Evolutionary conservation across 2,329 filamentous ascomycete species (phyloP).

Genomic region (Pseudogymnoascus sp.): DNA sequence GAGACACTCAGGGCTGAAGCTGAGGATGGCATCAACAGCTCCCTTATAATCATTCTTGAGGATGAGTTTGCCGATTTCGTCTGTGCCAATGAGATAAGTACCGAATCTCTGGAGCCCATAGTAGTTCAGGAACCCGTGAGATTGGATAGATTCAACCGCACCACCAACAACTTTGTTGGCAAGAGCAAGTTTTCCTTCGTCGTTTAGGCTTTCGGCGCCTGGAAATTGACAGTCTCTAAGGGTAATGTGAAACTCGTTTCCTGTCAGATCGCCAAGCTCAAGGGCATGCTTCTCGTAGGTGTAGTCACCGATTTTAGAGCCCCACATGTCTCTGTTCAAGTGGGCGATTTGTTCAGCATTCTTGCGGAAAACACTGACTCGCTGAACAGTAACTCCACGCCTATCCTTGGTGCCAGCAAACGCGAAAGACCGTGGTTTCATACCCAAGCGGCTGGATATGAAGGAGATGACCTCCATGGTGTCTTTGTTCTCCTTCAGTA

Average conservation of each 20-base stretch:
- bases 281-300: constrained; percentile 65
- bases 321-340: constrained; percentile 54
- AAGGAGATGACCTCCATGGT: constrained; percentile 65
- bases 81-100: constrained; percentile 77
- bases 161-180: constrained; percentile 44
- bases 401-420: constrained; percentile 70
- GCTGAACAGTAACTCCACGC: constrained; percentile 60
- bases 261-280: constrained; percentile 72
- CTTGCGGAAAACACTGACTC: constrained; percentile 53
- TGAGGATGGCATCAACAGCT: constrained; percentile 69
- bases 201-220: constrained; percentile 36
- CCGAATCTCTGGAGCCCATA: constrained; percentile 97
- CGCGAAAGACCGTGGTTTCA: constrained; percentile 51
- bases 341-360: constrained; percentile 55
- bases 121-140: constrained; percentile 90
- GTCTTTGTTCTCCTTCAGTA: constrained; percentile 73
- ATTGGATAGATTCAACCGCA: constrained; percentile 59
- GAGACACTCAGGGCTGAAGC: constrained; percentile 59
- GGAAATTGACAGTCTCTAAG: constrained; percentile 72
- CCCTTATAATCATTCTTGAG: constrained; percentile 73
- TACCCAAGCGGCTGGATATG: constrained; percentile 50
- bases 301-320: constrained; percentile 69
- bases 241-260: constrained; percentile 90
- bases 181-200: constrained; percentile 40
- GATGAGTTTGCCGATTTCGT: constrained; percentile 76